These are phyloP conservation scores for Closterium sp. DNA, from an alignment of 139 green algal genomes.

Conservation along the genomic window DNA sequence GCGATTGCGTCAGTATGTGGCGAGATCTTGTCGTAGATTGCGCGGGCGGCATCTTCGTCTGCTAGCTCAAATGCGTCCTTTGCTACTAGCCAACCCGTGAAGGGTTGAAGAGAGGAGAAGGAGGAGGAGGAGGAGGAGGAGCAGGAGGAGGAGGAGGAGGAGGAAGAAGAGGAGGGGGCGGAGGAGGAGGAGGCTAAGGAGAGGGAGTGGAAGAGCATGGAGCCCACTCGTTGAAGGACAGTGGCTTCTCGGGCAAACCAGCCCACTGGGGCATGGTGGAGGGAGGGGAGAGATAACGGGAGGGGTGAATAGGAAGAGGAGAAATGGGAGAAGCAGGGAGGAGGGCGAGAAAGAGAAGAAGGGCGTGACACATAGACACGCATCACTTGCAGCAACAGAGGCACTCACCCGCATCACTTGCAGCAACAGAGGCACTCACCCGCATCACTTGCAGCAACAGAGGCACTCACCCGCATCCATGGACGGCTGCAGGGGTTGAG, in stretches of 20 bases:
- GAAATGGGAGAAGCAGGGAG: neutral
- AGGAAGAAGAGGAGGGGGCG: neutral
- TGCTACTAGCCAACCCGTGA: conserved; percentile 63
- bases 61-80: conserved; percentile 74
- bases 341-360: neutral
- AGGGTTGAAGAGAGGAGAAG: neutral
- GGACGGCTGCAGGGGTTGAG: conserved; percentile 67
- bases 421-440: neutral
- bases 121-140: neutral
- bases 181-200: neutral
- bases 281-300: neutral
- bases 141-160: neutral
- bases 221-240: conserved; percentile 16
- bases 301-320: neutral
- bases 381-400: neutral
- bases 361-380: neutral
- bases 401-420: neutral
- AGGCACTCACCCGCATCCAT: conserved; percentile 50
- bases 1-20: conserved; percentile 26
- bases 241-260: conserved; percentile 28
- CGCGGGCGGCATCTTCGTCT: conserved; percentile 51
- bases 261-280: conserved; percentile 4
- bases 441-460: neutral
- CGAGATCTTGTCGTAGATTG: conserved; percentile 62
- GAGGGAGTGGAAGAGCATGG: neutral